Conservation (phyloP, 345 rosid genomes). For the Noccaea caerulescens region DNA sequence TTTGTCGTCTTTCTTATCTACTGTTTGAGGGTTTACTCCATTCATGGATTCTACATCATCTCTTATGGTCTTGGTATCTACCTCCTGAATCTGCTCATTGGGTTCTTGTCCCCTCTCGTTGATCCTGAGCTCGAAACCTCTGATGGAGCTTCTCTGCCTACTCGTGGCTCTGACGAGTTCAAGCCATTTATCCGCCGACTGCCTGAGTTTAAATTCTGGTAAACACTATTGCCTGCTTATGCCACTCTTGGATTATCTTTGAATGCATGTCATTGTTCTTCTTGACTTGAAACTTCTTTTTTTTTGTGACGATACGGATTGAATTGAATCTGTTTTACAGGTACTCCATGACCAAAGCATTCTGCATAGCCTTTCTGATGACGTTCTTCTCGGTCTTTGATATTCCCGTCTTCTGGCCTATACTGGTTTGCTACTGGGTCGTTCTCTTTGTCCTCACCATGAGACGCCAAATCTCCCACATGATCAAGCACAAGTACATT, state of each 20-base stretch:
- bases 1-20: conserved; percentile 56
- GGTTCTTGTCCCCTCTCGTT: conserved; percentile 90
- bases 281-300: neutral
- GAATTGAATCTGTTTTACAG: conserved; percentile 43
- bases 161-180: conserved; percentile 95
- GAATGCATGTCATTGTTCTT: neutral
- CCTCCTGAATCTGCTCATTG: conserved; percentile 81
- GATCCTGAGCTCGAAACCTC: conserved; percentile 79
- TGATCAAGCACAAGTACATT: conserved; percentile 72
- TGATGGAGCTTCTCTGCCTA: conserved; percentile 80
- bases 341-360: conserved; percentile 74
- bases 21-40: conserved; percentile 66
- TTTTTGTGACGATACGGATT: conserved; percentile 1
- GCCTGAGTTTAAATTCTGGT: conserved; percentile 99
- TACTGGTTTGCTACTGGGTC: conserved; percentile 66
- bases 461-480: conserved; percentile 72
- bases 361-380: conserved; percentile 64
- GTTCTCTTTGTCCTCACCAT: conserved; percentile 69
- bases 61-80: conserved; percentile 95
- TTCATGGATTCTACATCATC: conserved; percentile 87
- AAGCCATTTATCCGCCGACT: conserved; percentile 94
- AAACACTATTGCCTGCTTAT: neutral
- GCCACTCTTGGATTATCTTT: neutral
- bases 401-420: conserved; percentile 83
- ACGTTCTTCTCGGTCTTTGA: conserved; percentile 76